phyloP scores from a whole-genome alignment of 345 rosid genomes.

The Orychophragmus violaceus region DNA sequence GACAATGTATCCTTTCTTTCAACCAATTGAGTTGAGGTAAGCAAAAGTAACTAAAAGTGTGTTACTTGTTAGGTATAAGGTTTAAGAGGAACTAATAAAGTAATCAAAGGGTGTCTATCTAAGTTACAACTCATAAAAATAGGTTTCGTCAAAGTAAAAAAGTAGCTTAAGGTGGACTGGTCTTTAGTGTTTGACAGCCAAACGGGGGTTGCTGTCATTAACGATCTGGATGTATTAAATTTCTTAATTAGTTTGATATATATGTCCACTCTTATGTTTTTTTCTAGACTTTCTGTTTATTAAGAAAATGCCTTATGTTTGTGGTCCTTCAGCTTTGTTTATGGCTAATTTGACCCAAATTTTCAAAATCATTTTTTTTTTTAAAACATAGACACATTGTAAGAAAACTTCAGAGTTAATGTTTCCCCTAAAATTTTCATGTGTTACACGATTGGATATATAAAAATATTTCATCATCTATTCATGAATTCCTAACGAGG shows the following conservation, averaged over 20 bases:
- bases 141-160: slow-evolving; percentile 26
- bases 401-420: not conserved
- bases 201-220: slow-evolving; percentile 26
- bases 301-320: not conserved
- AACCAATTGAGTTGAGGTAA: not conserved
- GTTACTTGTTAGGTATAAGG: slow-evolving; percentile 27
- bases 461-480: not conserved
- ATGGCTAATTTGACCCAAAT: not conserved
- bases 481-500: not conserved
- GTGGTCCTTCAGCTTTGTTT: not conserved
- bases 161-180: slow-evolving; percentile 25
- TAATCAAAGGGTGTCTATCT: not conserved
- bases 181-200: slow-evolving; percentile 29
- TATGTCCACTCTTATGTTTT: slow-evolving; percentile 1
- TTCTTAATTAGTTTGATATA: slow-evolving; percentile 2
- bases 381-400: not conserved
- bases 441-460: not conserved
- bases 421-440: not conserved
- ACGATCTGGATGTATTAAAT: not conserved
- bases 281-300: not conserved
- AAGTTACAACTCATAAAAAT: slow-evolving; percentile 17
- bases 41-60: not conserved
- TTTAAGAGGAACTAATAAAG: not conserved
- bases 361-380: not conserved
- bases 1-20: slow-evolving; percentile 8